Conservation (phyloP, 1,284 basidiomycete genomes). For the Boletus hoseneyae region DNA sequence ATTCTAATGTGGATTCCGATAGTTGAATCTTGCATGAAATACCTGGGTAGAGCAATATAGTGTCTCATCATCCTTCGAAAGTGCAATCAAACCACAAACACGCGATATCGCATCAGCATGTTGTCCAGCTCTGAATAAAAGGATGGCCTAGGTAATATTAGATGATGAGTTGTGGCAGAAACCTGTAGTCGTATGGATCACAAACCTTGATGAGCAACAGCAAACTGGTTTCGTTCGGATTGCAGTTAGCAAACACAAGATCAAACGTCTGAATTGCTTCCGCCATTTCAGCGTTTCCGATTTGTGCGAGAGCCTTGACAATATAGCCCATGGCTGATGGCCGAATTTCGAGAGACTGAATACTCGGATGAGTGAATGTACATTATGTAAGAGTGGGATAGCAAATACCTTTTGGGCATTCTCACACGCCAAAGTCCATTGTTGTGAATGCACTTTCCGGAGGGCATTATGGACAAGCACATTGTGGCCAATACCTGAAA, state of each 20-base stretch:
- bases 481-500: not conserved
- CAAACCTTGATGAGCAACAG: conserved; percentile 8
- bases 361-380: not conserved
- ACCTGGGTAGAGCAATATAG: too few relatives aligned
- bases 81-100: too few relatives aligned
- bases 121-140: too few relatives aligned
- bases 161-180: not conserved
- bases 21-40: too few relatives aligned
- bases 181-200: not conserved
- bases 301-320: conserved; percentile 1
- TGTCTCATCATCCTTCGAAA: too few relatives aligned
- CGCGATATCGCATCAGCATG: too few relatives aligned
- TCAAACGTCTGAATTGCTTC: conserved; percentile 1
- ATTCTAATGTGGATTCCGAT: too few relatives aligned
- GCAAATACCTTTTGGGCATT: not conserved
- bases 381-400: too few relatives aligned
- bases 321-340: conserved; percentile 8
- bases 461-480: not conserved
- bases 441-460: not conserved
- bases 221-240: not conserved
- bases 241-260: not conserved
- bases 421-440: not conserved
- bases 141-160: not conserved
- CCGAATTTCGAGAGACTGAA: conserved; percentile 3
- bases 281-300: not conserved